These are phyloP conservation scores for Claviceps sp. DNA, from an alignment of 2,329 filamentous ascomycete species.

Conservation along the genomic window DNA sequence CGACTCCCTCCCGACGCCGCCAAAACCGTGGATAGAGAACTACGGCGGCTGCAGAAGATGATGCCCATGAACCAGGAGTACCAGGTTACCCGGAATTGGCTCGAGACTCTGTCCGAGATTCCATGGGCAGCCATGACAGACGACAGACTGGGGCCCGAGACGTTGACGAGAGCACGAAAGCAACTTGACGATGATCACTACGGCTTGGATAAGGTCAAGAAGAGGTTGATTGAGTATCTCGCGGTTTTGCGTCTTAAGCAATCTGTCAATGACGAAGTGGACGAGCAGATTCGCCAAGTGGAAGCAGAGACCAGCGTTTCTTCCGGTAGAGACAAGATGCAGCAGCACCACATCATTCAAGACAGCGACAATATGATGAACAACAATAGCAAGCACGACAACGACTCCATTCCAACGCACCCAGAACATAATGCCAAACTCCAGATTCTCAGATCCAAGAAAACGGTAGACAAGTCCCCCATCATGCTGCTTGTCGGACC, in stretches of 20 bases:
- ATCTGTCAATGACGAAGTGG: conserved; percentile 69
- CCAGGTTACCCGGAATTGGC: conserved; percentile 81
- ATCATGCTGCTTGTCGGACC: conserved; percentile 89
- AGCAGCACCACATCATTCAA: not conserved
- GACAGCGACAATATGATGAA: not conserved
- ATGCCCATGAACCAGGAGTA: conserved; percentile 93
- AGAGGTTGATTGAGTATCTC: conserved; percentile 84
- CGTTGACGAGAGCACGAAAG: conserved; percentile 64
- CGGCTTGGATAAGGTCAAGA: conserved; percentile 93
- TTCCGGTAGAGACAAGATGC: conserved; percentile 18
- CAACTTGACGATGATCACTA: conserved; percentile 96
- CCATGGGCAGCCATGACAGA: conserved; percentile 80
- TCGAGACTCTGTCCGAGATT: conserved; percentile 88
- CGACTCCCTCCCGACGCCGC: conserved; percentile 70
- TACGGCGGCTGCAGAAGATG: conserved; percentile 87
- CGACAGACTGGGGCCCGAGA: conserved; percentile 72
- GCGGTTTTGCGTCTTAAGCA: conserved; percentile 95
- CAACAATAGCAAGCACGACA: not conserved
- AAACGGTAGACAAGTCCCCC: conserved; percentile 86
- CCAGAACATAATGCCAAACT: conserved; percentile 45
- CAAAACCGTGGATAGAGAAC: conserved; percentile 81
- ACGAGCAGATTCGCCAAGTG: conserved; percentile 59
- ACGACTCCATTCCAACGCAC: not conserved
- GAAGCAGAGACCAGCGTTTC: conserved; percentile 49
- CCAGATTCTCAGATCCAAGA: conserved; percentile 64